Evolutionary conservation across 2,329 filamentous ascomycete genomes (phyloP), one percentile per base, ranked within the genome.

Genomic region (Sporothrix brunneoviolacea): DNA sequence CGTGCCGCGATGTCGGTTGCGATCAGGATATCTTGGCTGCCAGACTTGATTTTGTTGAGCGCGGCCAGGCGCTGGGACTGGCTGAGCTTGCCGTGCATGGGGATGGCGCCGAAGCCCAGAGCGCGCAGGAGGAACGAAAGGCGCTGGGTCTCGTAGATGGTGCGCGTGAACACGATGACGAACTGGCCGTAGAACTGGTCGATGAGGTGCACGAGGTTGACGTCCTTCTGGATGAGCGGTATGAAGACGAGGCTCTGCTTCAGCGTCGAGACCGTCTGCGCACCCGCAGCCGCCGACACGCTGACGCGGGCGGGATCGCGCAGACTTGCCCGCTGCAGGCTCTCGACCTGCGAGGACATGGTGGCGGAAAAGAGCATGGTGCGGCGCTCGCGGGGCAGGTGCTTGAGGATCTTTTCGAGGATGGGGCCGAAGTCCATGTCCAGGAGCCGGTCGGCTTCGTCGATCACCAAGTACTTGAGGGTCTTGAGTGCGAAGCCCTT

Each of bases 1-100:
- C 91, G 83, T 1, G 91, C 88, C 1, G 91, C 91, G n/a, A 96
- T 88, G 65, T 96, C 91, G 0, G 91, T 96, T 10, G 90, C 90
- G 4, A 96, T 86, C 4, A 98, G 79, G 35, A 98, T 91, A 57
- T 94, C 82, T 37, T 90, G 77, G n/a, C 78, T 80, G 8, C 84
- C 82, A 3, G 85, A 75, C 49, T 86, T 83, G 75, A 98, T 97
- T 65, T 97, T 97, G 65, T 86, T 88, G 8, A 98, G 74, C 0
- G 93, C 88, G 7, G 89, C 91, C 1, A 97, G 72, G 58, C 93
- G 88, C 15, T 88, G 79, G 2, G 87, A 88, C 65, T 98, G 93
- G 1, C 83, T 90, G 45, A 98, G 79, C 63, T 95, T 88, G 8
- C 91, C 93, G 68, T 98, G 91, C 0, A 98, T 77, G 0, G 93